Conservation (phyloP, 345 rosid genomes). For the Brassica cretica region DNA sequence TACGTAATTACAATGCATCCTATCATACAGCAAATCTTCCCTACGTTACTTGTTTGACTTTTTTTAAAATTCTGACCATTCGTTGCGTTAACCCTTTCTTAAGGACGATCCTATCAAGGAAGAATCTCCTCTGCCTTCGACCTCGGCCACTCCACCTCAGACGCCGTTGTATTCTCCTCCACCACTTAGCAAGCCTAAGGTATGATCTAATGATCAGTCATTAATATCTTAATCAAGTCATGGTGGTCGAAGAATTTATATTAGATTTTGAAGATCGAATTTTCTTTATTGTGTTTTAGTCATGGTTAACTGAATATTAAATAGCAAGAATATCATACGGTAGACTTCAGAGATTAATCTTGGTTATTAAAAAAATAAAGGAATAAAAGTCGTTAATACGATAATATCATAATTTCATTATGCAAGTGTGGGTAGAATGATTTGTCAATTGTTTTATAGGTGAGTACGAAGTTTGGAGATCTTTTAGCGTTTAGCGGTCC, state of each 20-base stretch:
- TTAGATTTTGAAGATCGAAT: not conserved
- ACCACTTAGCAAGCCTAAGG: constrained; percentile 37
- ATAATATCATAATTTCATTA: not conserved
- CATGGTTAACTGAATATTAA: not conserved
- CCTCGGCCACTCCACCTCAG: constrained; percentile 20
- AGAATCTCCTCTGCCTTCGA: constrained; percentile 18
- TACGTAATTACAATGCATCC: not conserved
- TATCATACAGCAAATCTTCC: not conserved
- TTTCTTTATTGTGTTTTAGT: not conserved
- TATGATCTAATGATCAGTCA: constrained; percentile 3
- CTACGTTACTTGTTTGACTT: constrained; percentile 7
- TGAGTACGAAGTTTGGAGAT: constrained; percentile 58
- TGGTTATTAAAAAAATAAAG: not conserved
- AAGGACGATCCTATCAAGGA: constrained; percentile 28
- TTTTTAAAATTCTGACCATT: not conserved
- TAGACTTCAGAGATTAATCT: not conserved
- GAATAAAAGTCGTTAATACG: not conserved
- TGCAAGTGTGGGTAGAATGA: not conserved
- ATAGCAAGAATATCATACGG: not conserved
- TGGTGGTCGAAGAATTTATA: not conserved
- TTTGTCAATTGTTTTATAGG: constrained; percentile 26
- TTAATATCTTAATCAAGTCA: not conserved
- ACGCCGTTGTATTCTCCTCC: constrained; percentile 31
- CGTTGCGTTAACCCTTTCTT: not conserved
- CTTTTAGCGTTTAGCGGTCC: constrained; percentile 75